Evolutionary conservation across 148 eudicot genomes (phyloP).

Genomic region (Hydrangea macrophylla): DNA sequence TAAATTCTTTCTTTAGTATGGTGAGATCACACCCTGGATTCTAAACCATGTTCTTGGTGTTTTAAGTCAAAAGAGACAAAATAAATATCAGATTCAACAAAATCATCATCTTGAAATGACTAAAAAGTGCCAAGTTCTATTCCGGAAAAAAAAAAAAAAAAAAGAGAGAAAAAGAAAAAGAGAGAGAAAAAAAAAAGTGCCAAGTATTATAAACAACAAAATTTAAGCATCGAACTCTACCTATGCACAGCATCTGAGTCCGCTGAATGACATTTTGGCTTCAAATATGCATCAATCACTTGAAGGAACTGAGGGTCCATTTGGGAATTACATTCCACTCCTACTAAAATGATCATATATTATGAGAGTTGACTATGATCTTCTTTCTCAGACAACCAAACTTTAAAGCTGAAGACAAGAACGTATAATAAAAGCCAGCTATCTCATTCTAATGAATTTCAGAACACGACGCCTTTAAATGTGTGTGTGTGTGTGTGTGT

Average conservation of each 20-base stretch:
- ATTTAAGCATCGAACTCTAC: constrained; percentile 26
- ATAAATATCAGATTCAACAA: background rate
- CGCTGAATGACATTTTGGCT: constrained; percentile 81
- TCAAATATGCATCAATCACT: constrained; percentile 78
- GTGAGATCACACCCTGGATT: constrained; percentile 1
- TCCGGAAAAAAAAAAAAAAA: no score
- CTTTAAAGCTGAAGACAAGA: background rate
- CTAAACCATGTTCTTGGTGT: background rate
- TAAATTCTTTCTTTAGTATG: background rate
- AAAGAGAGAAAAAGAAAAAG: no score
- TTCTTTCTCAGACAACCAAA: constrained; percentile 3
- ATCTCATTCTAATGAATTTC: constrained; percentile 2
- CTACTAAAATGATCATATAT: constrained; percentile 25
- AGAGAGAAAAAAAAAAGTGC: background rate
- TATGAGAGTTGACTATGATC: background rate
- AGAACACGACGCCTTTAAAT: no score
- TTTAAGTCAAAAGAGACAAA: background rate
- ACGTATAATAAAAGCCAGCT: background rate
- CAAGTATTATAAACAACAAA: background rate
- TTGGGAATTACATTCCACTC: constrained; percentile 22
- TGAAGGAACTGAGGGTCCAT: constrained; percentile 39
- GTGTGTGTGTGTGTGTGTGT: no score
- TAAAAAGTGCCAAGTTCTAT: background rate
- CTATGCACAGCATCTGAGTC: constrained; percentile 74
- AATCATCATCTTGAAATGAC: background rate